phyloP scores from a whole-genome alignment of 1,284 basidiomycete species.

The Sporisorium reilianum region DNA sequence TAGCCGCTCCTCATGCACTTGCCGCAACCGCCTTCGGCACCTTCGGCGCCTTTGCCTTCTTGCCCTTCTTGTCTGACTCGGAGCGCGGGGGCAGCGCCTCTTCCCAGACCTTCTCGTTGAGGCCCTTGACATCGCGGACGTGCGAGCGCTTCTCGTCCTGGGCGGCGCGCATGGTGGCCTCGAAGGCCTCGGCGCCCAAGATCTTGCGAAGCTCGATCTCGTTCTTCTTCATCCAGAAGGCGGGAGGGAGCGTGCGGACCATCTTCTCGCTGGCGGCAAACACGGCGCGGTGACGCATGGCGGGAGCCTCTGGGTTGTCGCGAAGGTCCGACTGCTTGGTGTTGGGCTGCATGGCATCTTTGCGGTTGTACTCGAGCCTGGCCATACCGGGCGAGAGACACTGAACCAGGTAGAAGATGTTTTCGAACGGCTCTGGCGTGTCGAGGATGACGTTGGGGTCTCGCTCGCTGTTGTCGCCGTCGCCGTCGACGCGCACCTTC shows the following conservation, averaged over 20 bases:
- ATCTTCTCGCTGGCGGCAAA: slow-evolving; percentile 62
- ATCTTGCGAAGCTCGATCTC: slow-evolving; percentile 59
- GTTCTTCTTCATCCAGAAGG: slow-evolving; percentile 66
- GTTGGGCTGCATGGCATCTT: slow-evolving; percentile 63
- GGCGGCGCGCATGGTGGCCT: slow-evolving; percentile 57
- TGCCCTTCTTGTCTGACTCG: slow-evolving; percentile 53
- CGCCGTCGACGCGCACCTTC: slow-evolving; percentile 62
- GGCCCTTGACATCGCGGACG: slow-evolving; percentile 58
- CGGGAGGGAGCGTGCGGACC: slow-evolving; percentile 58
- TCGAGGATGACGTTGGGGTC: slow-evolving; percentile 62
- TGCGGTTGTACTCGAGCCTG: slow-evolving; percentile 56
- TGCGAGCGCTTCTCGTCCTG: slow-evolving; percentile 50
- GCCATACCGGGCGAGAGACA: slow-evolving; percentile 62
- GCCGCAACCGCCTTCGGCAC: slow-evolving; percentile 43
- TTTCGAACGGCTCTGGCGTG: slow-evolving; percentile 62
- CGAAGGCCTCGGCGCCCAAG: slow-evolving; percentile 57
- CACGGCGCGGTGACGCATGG: slow-evolving; percentile 61
- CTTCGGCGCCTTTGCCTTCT: slow-evolving; percentile 50
- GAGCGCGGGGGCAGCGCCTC: slow-evolving; percentile 53
- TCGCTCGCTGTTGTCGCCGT: slow-evolving; percentile 55
- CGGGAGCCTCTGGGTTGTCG: slow-evolving; percentile 58
- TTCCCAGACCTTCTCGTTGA: slow-evolving; percentile 65
- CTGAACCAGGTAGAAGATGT: slow-evolving; percentile 65
- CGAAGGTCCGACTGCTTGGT: slow-evolving; percentile 60
- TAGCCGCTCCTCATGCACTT: slow-evolving; percentile 53